Percentiles rank a stretch among this genome's conserved stretches.
phyloP scores from a whole-genome alignment of 2,329 filamentous ascomycete species.

The Colletotrichum gloeosporioides region DNA sequence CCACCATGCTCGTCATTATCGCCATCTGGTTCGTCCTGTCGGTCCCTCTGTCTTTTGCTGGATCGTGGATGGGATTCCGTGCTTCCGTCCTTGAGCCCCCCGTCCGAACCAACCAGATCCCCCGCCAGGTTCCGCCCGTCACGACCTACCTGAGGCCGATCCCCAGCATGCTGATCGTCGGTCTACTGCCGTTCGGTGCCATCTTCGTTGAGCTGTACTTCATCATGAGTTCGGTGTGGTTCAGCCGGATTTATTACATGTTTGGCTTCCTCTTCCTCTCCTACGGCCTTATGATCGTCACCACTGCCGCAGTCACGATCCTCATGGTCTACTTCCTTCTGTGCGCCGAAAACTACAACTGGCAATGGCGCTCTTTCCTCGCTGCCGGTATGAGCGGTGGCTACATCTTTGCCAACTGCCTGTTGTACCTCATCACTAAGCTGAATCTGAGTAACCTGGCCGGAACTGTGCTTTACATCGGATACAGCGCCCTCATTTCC shows the following conservation, averaged over 20 bases:
- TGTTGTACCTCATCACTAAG: constrained; percentile 90
- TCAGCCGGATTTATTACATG: constrained; percentile 99
- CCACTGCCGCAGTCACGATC: constrained; percentile 88
- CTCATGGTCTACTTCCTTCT: constrained; percentile 96
- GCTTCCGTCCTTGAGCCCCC: constrained; percentile 74
- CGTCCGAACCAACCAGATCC: constrained; percentile 96
- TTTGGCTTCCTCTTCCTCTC: constrained; percentile 98
- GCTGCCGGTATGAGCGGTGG: constrained; percentile 88
- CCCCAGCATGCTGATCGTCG: constrained; percentile 90
- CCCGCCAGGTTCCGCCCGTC: constrained; percentile 88
- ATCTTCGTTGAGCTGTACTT: constrained; percentile 99
- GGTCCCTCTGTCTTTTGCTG: constrained; percentile 85
- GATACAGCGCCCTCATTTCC: constrained; percentile 88
- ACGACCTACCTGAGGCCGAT: constrained; percentile 84
- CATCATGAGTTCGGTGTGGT: constrained; percentile 99
- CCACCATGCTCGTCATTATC: constrained; percentile 93
- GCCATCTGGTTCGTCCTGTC: constrained; percentile 97
- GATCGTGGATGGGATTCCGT: constrained; percentile 93
- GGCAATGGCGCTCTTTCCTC: constrained; percentile 96
- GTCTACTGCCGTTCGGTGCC: constrained; percentile 90
- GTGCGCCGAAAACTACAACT: constrained; percentile 96
- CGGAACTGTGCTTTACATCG: constrained; percentile 88
- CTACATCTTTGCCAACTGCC: constrained; percentile 90
- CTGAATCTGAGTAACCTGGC: constrained; percentile 84
- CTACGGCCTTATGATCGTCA: constrained; percentile 97